These are phyloP conservation scores for Pouteria campechiana DNA, from an alignment of 179 eudicot species.

Conservation along the genomic window DNA sequence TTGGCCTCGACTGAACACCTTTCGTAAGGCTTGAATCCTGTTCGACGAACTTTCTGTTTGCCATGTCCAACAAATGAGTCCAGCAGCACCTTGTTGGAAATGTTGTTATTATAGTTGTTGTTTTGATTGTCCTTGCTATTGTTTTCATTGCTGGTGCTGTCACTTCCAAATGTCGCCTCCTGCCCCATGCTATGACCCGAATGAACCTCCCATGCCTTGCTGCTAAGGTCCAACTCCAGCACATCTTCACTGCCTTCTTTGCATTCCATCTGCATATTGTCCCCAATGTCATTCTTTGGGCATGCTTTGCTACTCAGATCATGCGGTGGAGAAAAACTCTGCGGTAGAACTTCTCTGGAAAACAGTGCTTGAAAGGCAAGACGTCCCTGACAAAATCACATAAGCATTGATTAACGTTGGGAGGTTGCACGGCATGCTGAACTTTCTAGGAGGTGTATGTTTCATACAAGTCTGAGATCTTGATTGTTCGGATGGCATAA, in stretches of 20 bases:
- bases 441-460: no score
- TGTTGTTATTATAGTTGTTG: no score
- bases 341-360: constrained; percentile 69
- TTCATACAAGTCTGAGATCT: no score
- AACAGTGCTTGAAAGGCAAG: constrained; percentile 82
- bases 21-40: constrained; percentile 95
- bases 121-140: constrained; percentile 21
- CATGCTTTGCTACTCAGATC: constrained; percentile 11
- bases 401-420: no score
- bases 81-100: constrained; percentile 20
- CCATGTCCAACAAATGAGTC: constrained; percentile 27
- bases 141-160: no score
- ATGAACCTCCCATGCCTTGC: constrained; percentile 25
- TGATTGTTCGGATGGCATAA: no score
- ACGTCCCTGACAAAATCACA: constrained; percentile 49
- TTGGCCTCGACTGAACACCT: constrained; percentile 83
- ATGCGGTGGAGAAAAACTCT: constrained; percentile 72
- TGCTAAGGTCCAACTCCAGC: constrained; percentile 42
- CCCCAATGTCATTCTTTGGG: constrained; percentile 12
- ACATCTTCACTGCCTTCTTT: constrained; percentile 18
- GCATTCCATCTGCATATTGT: constrained; percentile 8
- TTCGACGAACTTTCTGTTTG: constrained; percentile 47
- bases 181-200: constrained; percentile 21
- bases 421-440: no score
- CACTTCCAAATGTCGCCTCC: constrained; percentile 11